Evolutionary conservation across 1,284 basidiomycete species (phyloP).

Genomic region (Cystobasidiaceae sp.): DNA sequence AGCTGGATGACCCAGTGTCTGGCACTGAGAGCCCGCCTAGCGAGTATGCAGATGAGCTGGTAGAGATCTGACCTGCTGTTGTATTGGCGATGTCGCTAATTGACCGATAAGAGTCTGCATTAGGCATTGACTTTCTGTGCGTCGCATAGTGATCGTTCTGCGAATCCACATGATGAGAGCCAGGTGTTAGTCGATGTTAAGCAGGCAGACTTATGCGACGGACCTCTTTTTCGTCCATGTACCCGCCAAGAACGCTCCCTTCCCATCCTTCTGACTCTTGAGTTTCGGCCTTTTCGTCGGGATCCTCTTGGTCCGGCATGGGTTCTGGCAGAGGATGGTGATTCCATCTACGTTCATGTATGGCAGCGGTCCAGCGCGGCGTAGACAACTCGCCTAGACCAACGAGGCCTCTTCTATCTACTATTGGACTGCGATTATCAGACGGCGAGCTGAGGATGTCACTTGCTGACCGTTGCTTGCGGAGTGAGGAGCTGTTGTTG

Average conservation of each 20-base stretch:
- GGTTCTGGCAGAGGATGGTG: constrained; percentile 12
- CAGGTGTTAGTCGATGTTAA: background rate
- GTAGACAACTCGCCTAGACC: constrained; percentile 96
- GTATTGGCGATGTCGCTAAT: constrained; percentile 13
- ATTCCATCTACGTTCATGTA: constrained; percentile 41
- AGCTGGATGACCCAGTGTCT: constrained; percentile 12
- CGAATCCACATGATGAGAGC: background rate
- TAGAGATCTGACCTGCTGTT: constrained; percentile 8
- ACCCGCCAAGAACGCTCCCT: constrained; percentile 18
- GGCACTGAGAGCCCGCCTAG: constrained; percentile 31
- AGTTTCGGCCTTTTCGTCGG: background rate
- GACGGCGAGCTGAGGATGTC: constrained; percentile 15
- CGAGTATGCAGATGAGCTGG: constrained; percentile 32
- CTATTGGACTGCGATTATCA: constrained; percentile 45
- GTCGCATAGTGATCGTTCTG: constrained; percentile 16
- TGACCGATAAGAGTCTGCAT: constrained; percentile 18
- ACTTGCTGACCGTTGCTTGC: constrained; percentile 18
- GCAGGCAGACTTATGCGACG: background rate
- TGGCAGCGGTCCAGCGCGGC: constrained; percentile 71
- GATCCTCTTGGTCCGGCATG: background rate
- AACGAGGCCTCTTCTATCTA: constrained; percentile 81
- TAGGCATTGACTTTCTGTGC: constrained; percentile 27
- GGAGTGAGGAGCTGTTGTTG: background rate
- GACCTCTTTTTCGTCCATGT: constrained; percentile 20
- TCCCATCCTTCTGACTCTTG: constrained; percentile 16